Base-by-base conservation (phyloP, 108 stramenopile species). In the Cylindrotheca fusiformis region DNA sequence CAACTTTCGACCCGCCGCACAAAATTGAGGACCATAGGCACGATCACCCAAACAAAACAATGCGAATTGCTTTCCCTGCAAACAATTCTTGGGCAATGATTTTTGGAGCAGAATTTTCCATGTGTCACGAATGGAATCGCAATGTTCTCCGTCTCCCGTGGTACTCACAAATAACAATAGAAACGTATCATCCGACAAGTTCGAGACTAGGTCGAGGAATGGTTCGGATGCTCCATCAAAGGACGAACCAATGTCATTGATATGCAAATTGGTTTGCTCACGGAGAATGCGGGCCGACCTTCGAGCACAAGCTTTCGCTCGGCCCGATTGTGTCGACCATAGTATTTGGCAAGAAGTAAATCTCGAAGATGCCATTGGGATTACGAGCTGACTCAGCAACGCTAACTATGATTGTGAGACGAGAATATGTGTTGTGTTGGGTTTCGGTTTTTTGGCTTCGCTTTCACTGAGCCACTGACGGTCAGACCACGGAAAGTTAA, bases 71-170 rank as follows among this genome's bases (percentile, higher is more conserved):
- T 58, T 55, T 12, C 72, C 54, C 29, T 60, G 46, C 26, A 92
- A 80, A 1, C 68, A 27, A 3, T 68, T 63, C 5, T 50, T 20
- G 17, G 82, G 72, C 0, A 87, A 69, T 1, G 90, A 84, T 59
- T 78, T 86, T n/a, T 71, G 74, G 0, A 91, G 71, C 48, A 85
- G 71, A 28, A 54, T 8, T 52, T 69, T 69, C 91, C 91, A 93
- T 6, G 86, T 87, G 12, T 74, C 41, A 23, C 66, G 65, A 24
- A 93, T 93, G 66, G 79, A 58, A 66, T 85, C 75, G 47, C 81
- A 83, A 49, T 89, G 85, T 63, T 89, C 91, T 14, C 83, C 91
- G 63, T 93, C 91, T 45, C 91, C 91, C 1, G 91, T 93, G 32
- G 91, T 93, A 51, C 82, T 84, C 48, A 88, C 87, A 72, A 93